Base-by-base conservation (phyloP, 768 basidiomycete species). In the Wakefieldia striispora region DNA sequence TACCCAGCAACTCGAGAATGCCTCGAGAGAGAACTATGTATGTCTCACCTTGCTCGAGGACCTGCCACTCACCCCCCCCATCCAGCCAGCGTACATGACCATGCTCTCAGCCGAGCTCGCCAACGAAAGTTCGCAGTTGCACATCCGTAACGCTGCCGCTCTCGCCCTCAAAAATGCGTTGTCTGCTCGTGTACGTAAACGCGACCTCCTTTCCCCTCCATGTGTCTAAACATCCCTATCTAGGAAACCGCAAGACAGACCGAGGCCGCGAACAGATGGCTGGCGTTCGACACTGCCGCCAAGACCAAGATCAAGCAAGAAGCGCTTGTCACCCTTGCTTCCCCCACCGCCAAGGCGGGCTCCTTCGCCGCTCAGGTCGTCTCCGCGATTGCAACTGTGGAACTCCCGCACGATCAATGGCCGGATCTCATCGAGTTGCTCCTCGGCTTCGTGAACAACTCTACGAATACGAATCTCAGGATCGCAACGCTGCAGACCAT, bases 101-200 rank as follows among this genome's bases (percentile, higher is more conserved):
- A 92, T 91, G 79, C 84, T 99, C 54, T 86, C 90, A 16, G 72
- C 81, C 16, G 91, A 93, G 56, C 81, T 99, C 40, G 82, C 84
- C 24, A 86, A 92, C 58, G 91, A 94, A 66, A 72, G 55, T 38
- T 79, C 79, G 6, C 75, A 79, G 13, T 62, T 84, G 29, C 85
- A 92, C 67, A 81, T 95, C 45, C 80, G 97, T 58, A 95, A 91
- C 64, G 94, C 95, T n/a, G 95, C 97, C 20, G 94, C 92, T 67
- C 78, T 99, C 44, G 95, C 95, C 17, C 76, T 99, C 70, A 99
- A 98, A 81, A 99, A 99, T 70, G 82, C 93, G 52, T 72, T 99
- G 50, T 81, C 86, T 29, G 92, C 95, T 53, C 78, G 91, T 62
- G 95, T 97, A 75, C 70, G 91, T 74, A 61, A 56, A 61, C 53